Evolutionary conservation across 83 land plant genomes (phyloP).

Genomic region (Diphasiastrum complanatum): DNA sequence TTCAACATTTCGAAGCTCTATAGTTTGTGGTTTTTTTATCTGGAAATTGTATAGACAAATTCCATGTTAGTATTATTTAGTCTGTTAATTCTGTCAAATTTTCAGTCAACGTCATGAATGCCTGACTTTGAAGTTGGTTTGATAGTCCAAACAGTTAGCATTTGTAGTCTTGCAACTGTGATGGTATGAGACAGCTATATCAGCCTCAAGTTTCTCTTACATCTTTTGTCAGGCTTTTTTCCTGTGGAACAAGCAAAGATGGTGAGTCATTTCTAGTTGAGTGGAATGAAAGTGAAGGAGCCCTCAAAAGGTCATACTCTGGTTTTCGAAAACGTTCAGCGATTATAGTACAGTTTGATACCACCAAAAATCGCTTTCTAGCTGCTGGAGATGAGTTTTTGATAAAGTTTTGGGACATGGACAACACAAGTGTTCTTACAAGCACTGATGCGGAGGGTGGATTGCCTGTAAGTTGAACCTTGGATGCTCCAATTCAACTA

Average conservation of each 20-base stretch:
- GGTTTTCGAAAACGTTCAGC: conserved; percentile 83
- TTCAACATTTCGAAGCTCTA: neutral
- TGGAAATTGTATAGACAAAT: no score
- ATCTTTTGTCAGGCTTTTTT: conserved; percentile 74
- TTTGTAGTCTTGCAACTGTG: neutral
- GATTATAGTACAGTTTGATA: conserved; percentile 88
- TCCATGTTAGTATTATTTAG: neutral
- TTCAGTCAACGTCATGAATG: neutral
- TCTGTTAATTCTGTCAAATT: neutral
- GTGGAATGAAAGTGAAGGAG: conserved; percentile 96
- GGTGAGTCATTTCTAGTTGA: conserved; percentile 85
- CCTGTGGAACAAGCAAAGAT: conserved; percentile 93
- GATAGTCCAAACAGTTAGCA: no score
- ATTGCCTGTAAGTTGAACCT: conserved; percentile 59
- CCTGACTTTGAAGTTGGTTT: neutral
- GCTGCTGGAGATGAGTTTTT: conserved; percentile 92
- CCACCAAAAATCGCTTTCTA: conserved; percentile 77
- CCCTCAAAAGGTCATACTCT: conserved; percentile 66
- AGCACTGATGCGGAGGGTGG: conserved; percentile 77
- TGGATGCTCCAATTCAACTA: neutral
- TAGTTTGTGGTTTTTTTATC: no score
- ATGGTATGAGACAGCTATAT: neutral
- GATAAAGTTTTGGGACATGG: conserved; percentile 96
- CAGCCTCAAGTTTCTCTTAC: neutral
- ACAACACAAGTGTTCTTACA: conserved; percentile 55